Conservation (phyloP, 768 basidiomycete species). For the Lentinula detonsa region DNA sequence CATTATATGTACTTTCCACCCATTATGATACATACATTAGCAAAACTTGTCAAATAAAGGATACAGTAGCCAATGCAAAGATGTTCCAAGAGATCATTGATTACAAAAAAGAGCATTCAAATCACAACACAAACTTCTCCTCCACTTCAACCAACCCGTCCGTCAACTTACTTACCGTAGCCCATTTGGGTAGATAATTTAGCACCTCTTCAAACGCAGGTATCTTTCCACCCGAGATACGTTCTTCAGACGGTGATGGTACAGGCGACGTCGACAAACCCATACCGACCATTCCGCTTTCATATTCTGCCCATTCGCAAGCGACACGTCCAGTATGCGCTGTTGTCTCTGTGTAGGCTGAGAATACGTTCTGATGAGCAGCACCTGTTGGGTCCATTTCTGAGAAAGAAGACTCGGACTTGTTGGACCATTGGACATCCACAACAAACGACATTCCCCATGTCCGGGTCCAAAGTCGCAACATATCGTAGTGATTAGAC, state of each 20-base stretch:
- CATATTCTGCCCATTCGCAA: constrained; percentile 67
- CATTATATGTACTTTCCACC: not conserved
- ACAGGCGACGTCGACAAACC: constrained; percentile 7
- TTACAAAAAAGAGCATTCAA: not conserved
- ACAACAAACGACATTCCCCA: constrained; percentile 53
- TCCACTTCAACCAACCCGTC: constrained; percentile 57
- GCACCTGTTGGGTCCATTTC: not conserved
- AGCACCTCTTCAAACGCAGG: constrained; percentile 68
- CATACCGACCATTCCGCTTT: constrained; percentile 46
- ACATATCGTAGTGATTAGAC: constrained; percentile 14
- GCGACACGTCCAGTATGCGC: constrained; percentile 38
- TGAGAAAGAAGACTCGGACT: not conserved
- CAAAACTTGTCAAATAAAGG: not conserved
- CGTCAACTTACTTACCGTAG: constrained; percentile 46
- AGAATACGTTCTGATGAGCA: not conserved
- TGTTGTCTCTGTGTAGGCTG: constrained; percentile 3
- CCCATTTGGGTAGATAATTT: constrained; percentile 63
- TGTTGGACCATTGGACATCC: constrained; percentile 40
- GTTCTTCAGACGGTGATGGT: constrained; percentile 10
- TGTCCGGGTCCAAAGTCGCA: constrained; percentile 55
- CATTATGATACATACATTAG: not conserved
- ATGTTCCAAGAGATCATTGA: not conserved
- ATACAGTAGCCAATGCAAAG: not conserved
- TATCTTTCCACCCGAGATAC: constrained; percentile 36
- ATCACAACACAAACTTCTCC: constrained; percentile 22